Evolutionary conservation across 2,329 filamentous ascomycete genomes (phyloP).

Genomic region (Calonectria multiphialidica): DNA sequence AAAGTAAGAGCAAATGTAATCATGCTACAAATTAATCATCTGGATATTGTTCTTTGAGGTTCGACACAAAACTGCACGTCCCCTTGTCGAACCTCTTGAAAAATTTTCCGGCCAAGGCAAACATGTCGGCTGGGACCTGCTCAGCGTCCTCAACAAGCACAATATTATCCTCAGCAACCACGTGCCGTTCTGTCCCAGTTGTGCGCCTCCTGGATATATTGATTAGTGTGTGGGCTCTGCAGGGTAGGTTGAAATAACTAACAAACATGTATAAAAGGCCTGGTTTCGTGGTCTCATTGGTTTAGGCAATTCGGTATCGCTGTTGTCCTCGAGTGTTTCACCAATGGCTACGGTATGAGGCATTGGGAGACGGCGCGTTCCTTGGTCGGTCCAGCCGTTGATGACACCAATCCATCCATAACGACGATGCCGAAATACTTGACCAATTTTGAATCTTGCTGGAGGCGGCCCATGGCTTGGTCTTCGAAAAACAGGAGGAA

Average conservation of each 20-base stretch:
- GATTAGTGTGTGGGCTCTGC: constrained; percentile 9
- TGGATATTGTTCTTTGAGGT: constrained; percentile 83
- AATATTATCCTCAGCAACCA: constrained; percentile 80
- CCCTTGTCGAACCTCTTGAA: constrained; percentile 87
- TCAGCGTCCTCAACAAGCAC: constrained; percentile 64
- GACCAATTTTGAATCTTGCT: constrained; percentile 75
- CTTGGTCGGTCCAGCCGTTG: constrained; percentile 82
- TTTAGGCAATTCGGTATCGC: constrained; percentile 43
- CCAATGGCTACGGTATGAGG: constrained; percentile 42
- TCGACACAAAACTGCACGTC: constrained; percentile 82
- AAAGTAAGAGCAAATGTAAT: not conserved
- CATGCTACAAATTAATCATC: constrained; percentile 72
- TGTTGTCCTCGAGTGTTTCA: constrained; percentile 42
- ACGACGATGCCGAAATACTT: constrained; percentile 85
- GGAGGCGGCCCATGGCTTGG: constrained; percentile 35
- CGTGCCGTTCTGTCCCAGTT: constrained; percentile 49
- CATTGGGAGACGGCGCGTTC: constrained; percentile 42
- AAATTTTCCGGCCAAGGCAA: constrained; percentile 81
- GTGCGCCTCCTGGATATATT: constrained; percentile 42
- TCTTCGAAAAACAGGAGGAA: constrained; percentile 51
- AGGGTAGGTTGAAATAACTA: constrained; percentile 54
- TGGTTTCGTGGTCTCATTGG: constrained; percentile 44
- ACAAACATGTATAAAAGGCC: constrained; percentile 88
- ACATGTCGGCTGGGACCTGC: constrained; percentile 68
- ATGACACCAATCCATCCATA: constrained; percentile 87